Evolutionary conservation across 148 eudicot genomes (phyloP).

Genomic region (Cornus kousa): DNA sequence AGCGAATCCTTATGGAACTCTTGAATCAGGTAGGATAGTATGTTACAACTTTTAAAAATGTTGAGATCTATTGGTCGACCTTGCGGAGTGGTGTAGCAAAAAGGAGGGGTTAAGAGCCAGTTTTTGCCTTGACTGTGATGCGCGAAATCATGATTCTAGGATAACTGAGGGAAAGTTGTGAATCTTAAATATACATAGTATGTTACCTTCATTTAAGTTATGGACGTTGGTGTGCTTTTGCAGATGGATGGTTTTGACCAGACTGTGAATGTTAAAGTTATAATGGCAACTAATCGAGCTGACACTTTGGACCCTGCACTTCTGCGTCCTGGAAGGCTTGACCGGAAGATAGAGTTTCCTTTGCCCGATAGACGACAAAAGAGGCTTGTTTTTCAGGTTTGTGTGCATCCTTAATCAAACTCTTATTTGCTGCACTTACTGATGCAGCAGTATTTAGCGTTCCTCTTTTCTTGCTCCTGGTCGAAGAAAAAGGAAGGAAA

Average conservation of each 20-base stretch:
- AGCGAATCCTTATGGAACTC: constrained; percentile 93
- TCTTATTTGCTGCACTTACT: background rate
- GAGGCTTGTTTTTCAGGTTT: constrained; percentile 87
- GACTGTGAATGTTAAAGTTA: constrained; percentile 88
- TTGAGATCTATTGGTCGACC: background rate
- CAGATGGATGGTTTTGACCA: constrained; percentile 98
- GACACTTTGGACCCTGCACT: constrained; percentile 96
- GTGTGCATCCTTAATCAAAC: background rate
- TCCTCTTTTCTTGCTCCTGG: background rate
- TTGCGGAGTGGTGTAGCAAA: no score
- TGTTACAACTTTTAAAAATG: background rate
- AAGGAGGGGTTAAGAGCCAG: background rate
- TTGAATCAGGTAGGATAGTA: constrained; percentile 68
- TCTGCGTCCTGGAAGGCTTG: constrained; percentile 84
- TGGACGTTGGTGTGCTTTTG: constrained; percentile 13
- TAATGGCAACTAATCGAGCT: constrained; percentile 92
- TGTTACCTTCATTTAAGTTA: background rate
- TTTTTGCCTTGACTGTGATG: background rate
- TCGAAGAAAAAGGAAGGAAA: no score
- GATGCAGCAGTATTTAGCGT: background rate
- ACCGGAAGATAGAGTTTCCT: constrained; percentile 87
- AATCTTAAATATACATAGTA: no score
- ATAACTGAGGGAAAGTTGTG: background rate
- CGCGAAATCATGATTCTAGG: background rate
- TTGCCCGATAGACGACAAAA: constrained; percentile 91